These are phyloP conservation scores for Talaromyces sp. DNA, from an alignment of 2,329 filamentous ascomycete genomes.

Conservation along the genomic window DNA sequence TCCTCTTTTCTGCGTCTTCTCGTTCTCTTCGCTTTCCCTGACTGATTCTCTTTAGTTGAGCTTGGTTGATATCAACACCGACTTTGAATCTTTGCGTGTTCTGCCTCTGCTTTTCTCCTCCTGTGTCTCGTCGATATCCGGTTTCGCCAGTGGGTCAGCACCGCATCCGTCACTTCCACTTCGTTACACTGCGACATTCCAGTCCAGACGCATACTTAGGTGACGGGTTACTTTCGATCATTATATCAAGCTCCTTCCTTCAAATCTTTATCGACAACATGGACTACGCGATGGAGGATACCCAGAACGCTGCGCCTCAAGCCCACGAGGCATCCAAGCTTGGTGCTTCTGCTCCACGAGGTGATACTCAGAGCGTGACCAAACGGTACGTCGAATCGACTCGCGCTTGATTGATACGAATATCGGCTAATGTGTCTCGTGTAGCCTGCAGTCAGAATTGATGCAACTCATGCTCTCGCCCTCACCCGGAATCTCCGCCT, in stretches of 20 bases:
- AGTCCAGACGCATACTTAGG: conserved; percentile 23
- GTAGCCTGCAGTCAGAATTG: conserved; percentile 88
- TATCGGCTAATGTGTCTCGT: background rate
- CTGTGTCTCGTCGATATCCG: background rate
- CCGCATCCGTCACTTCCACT: conserved; percentile 16
- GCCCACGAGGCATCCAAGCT: conserved; percentile 61
- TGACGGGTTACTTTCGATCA: too few species aligned
- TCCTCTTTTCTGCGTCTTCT: conserved; percentile 1
- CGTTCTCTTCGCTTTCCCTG: background rate
- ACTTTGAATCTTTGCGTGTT: background rate
- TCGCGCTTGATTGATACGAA: too few species aligned
- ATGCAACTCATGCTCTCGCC: conserved; percentile 98
- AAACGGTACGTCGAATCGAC: conserved; percentile 61
- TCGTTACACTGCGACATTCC: conserved; percentile 17
- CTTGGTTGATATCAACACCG: background rate
- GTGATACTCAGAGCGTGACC: conserved; percentile 69
- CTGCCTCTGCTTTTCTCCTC: background rate
- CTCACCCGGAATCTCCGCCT: conserved; percentile 89
- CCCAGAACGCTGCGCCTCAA: conserved; percentile 65
- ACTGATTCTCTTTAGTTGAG: background rate
- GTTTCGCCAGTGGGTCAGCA: conserved; percentile 9
- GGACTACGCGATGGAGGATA: conserved; percentile 58
- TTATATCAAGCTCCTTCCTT: background rate
- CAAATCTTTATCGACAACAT: conserved; percentile 31
- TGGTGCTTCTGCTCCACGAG: conserved; percentile 51